Evolutionary conservation across 2,329 filamentous ascomycete species (phyloP).

Genomic region (Paecilomyces niveus): DNA sequence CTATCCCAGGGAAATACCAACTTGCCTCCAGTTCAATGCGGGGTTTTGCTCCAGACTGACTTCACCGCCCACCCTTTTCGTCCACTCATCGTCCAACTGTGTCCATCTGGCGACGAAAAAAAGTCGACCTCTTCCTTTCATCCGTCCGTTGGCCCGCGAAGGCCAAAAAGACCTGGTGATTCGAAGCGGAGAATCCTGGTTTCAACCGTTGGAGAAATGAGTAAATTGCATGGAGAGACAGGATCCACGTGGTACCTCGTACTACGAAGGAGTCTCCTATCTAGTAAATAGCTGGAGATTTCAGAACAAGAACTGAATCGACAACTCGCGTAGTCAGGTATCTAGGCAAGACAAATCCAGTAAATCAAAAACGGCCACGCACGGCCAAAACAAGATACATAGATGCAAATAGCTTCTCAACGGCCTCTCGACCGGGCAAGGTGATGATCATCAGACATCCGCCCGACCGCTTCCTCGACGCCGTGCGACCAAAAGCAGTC

Average conservation of each 20-base stretch:
- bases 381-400: neutral
- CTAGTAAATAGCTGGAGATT: too few relatives aligned
- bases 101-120: neutral
- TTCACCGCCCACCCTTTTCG: neutral
- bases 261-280: too few relatives aligned
- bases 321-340: neutral
- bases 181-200: too few relatives aligned
- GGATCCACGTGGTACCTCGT: too few relatives aligned
- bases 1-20: too few relatives aligned
- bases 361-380: neutral
- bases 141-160: neutral
- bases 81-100: neutral
- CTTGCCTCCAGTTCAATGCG: neutral
- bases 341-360: neutral
- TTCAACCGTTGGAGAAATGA: too few relatives aligned
- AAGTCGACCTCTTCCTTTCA: neutral
- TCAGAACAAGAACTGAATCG: neutral
- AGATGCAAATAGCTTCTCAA: neutral
- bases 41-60: neutral
- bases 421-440: neutral
- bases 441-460: neutral
- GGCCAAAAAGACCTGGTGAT: too few relatives aligned
- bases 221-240: too few relatives aligned
- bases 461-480: neutral
- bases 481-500: neutral